Evolutionary conservation across 2,329 filamentous ascomycete genomes (phyloP), one percentile per base, ranked within the genome.

Genomic region (Trichophyton benhamiae): DNA sequence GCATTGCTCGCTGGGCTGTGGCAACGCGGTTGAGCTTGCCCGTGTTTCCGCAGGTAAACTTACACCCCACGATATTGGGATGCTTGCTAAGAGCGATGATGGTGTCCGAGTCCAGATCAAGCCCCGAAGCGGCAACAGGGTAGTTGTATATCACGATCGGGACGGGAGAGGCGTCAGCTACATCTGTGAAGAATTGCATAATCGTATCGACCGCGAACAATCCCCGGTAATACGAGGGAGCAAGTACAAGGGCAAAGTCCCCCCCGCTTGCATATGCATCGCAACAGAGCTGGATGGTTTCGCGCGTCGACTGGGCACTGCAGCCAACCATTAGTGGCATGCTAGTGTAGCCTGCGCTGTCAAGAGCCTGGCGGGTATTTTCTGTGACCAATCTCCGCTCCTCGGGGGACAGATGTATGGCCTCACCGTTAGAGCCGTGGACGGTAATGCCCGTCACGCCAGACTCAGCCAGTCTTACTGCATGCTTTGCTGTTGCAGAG

Each of bases 121-220:
- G 87, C 58, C 90, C 90, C 4, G 88, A 82, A 4, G 94, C 90
- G 58, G 89, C 90, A 59, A 89, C 89, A 0, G 90, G 90, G 77
- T 94, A 95, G 79, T 95, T 95, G 82, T 95, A 95, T 57, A 95
- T 78, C 65, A 95, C 82, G 60, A 95, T 73, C n/a, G 89, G 88
- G 7, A 94, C 76, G 3, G 88, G 86, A 58, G 85, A 88, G 44
- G 74, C 80, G 72, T 92, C 87, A 57, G 90, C 90, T 3, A 95
- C 88, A 61, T 82, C 80, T 61, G 79, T 82, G 77, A 87, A 91
- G 78, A 87, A 91, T 67, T 87, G 82, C 70, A 85, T 82, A 62
- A 95, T 79, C 63, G 87, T 82, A 58, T 84, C 81, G 67, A 91
- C 87, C 71, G 88, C 87, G 73, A 89, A 86, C 67, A 87, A 86